Base-by-base conservation (phyloP, 257 asterid genomes). In the Eustoma russellianum region DNA sequence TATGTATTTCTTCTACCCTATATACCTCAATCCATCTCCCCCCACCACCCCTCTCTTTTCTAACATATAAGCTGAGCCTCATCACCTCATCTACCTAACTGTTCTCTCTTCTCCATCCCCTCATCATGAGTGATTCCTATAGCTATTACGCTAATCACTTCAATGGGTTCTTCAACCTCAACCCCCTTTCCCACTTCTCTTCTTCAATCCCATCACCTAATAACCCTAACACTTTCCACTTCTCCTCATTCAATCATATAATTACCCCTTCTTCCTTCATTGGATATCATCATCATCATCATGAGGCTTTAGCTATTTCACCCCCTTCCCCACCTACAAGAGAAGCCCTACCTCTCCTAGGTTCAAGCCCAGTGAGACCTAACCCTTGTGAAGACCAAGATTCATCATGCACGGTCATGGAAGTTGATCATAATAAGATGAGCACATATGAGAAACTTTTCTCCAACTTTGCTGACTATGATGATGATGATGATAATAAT, bases 311-410 rank as follows among this genome's bases (percentile, higher is more conserved):
- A 5, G 14, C 56, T 17, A 7, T 30, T 45, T 44, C 84, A 24
- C 85, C 94, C 2, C 75, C 84, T 45, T 84, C 95, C n/a, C 92
- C 92, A 3, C 95, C 95, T 2, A 57, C 64, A 9, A 82, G 58
- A 59, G 86, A 85, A 74, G 83, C 88, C 38, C 75, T 85, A n/a
- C 95, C 92, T 11, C 84, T 85, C 54, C 74, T 85, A 41, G 65
- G 78, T 43, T 57, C 69, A 18, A 82, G 88, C 68, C 95, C 95
- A 1, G 59, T 76, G 6, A 69, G 76, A 60, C 71, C 68, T 0
- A 52, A 58, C 38, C 71, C 50, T 30, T 58, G 55, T 14, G 61
- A 69, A 3, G 66, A 52, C 41, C 52, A 54, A 34, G 17, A 53
- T 17, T 30, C 63, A 53, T 43, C 44, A 58, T 34, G 34, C 34